Conservation (phyloP, 345 rosid genomes). For the Jatropha curcas region DNA sequence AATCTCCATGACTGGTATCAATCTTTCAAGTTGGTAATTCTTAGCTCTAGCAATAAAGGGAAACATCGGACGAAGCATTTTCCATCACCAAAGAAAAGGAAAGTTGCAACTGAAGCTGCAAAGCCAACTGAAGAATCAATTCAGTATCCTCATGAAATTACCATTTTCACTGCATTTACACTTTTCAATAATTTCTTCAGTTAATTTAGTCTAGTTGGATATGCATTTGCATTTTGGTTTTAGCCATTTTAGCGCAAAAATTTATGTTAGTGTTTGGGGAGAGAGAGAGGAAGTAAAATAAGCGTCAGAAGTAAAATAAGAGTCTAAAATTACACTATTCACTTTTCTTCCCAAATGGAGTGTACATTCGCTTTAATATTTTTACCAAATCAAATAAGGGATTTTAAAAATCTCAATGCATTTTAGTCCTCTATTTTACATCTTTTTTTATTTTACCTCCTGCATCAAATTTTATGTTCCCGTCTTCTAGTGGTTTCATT, state of each 20-base stretch:
- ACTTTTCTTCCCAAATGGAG: no score
- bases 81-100: slow-evolving; percentile 59
- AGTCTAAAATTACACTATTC: no score
- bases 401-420: no score
- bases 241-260: background rate
- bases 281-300: no score
- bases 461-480: no score
- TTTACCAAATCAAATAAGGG: no score
- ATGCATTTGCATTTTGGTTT: background rate
- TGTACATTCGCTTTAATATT: no score
- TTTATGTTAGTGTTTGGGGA: background rate
- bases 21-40: slow-evolving; percentile 65
- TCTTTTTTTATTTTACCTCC: no score
- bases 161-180: background rate
- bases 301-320: no score
- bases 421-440: no score
- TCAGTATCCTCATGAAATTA: slow-evolving; percentile 74
- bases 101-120: slow-evolving; percentile 46
- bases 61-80: slow-evolving; percentile 57
- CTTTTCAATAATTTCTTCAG: slow-evolving; percentile 9
- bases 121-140: slow-evolving; percentile 57
- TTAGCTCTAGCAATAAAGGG: slow-evolving; percentile 39
- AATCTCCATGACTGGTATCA: slow-evolving; percentile 95
- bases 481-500: no score
- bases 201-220: slow-evolving; percentile 1